Percentiles rank a stretch among this genome's conserved stretches.
phyloP scores from a whole-genome alignment of 768 basidiomycete genomes.

The Suillus cothurnatus region DNA sequence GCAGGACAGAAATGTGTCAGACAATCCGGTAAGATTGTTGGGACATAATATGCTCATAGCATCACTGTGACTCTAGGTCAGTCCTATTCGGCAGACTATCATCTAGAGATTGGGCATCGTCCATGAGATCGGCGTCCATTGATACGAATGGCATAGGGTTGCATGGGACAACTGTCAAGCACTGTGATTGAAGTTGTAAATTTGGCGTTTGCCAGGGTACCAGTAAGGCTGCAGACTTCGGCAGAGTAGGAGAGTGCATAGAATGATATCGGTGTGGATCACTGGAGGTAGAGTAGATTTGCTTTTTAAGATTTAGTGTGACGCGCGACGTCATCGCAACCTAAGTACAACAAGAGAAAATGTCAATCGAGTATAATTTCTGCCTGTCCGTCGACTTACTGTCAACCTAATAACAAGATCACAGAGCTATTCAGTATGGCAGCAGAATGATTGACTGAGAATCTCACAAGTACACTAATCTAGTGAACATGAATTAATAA shows the following conservation, averaged over 20 bases:
- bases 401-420: constrained; percentile 17
- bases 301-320: not conserved
- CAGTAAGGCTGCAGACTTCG: not conserved
- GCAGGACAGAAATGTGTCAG: not conserved
- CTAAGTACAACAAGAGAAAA: not conserved
- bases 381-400: not conserved
- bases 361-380: not conserved
- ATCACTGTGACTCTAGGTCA: not conserved
- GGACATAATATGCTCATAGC: not conserved
- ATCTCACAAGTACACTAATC: constrained; percentile 4
- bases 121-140: not conserved
- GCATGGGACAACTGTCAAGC: not conserved
- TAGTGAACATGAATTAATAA: not conserved
- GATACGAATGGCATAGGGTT: not conserved
- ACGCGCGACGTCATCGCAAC: constrained; percentile 7
- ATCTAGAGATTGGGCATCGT: not conserved
- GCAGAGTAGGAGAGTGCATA: not conserved
- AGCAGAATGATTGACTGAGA: constrained; percentile 20
- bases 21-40: not conserved
- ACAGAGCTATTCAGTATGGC: constrained; percentile 41
- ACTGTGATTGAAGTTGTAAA: not conserved
- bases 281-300: not conserved
- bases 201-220: not conserved
- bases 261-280: not conserved
- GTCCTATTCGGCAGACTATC: not conserved